Percentiles rank a stretch among this genome's conserved stretches.
Evolutionary conservation across 805 yeast species (phyloP).

Genomic region (Saccharomycopsis amapae): DNA sequence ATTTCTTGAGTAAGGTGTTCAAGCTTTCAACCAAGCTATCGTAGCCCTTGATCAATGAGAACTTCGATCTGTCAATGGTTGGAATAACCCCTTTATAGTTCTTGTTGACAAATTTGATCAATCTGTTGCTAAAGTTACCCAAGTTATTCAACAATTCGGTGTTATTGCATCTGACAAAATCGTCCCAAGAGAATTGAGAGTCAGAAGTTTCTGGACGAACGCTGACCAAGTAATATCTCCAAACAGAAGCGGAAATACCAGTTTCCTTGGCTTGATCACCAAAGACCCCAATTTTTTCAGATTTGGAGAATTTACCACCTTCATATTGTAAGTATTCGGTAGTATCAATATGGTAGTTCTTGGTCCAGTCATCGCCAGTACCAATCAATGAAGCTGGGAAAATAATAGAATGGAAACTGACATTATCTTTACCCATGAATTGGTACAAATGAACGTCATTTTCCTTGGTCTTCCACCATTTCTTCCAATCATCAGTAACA

Average conservation of each 20-base stretch:
- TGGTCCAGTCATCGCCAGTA: slow-evolving; percentile 84
- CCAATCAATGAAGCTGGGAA: slow-evolving; percentile 93
- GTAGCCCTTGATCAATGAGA: slow-evolving; percentile 36
- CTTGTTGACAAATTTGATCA: slow-evolving; percentile 81
- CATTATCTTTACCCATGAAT: slow-evolving; percentile 99
- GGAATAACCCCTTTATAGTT: slow-evolving; percentile 92
- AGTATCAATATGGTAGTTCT: slow-evolving; percentile 82
- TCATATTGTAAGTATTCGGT: slow-evolving; percentile 97
- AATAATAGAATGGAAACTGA: slow-evolving; percentile 97
- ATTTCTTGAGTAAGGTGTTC: slow-evolving; percentile 50
- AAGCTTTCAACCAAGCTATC: slow-evolving; percentile 46
- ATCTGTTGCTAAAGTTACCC: slow-evolving; percentile 94
- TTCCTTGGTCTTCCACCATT: slow-evolving; percentile 96
- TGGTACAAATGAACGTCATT: slow-evolving; percentile 74
- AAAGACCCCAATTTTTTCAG: slow-evolving; percentile 96
- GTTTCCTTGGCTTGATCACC: slow-evolving; percentile 96
- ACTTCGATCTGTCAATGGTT: slow-evolving; percentile 37
- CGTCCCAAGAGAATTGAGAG: slow-evolving; percentile 96
- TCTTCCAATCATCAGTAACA: slow-evolving; percentile 48
- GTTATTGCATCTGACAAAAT: slow-evolving; percentile 90
- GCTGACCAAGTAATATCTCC: slow-evolving; percentile 93
- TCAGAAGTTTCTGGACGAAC: slow-evolving; percentile 94
- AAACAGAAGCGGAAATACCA: slow-evolving; percentile 84
- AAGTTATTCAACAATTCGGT: slow-evolving; percentile 89
- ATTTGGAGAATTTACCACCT: slow-evolving; percentile 96